These are phyloP conservation scores for Peterozyma xylosa DNA, from an alignment of 805 yeast genomes.

Conservation along the genomic window DNA sequence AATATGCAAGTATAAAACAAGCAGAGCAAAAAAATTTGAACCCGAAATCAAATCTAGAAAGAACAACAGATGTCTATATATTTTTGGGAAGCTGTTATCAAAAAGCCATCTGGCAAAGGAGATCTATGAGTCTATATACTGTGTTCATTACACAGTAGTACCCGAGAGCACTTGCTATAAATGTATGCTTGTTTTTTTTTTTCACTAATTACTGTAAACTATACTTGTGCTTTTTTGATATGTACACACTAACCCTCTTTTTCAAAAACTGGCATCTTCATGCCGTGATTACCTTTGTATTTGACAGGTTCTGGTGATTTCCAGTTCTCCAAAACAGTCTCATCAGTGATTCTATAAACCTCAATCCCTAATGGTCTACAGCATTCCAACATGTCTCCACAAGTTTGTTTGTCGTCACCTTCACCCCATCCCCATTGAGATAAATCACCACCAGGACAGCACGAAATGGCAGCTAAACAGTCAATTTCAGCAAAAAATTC, in stretches of 20 bases:
- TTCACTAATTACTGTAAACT: too few relatives aligned
- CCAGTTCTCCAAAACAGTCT: slow-evolving; percentile 40
- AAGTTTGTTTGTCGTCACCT: slow-evolving; percentile 33
- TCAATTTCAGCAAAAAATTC: slow-evolving; percentile 65
- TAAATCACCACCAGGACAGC: slow-evolving; percentile 68
- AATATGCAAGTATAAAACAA: too few relatives aligned
- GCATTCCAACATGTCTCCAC: slow-evolving; percentile 48
- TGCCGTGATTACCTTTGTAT: slow-evolving; percentile 54
- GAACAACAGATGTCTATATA: too few relatives aligned
- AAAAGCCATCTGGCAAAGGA: too few relatives aligned
- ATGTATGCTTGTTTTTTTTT: too few relatives aligned
- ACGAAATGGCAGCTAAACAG: slow-evolving; percentile 53
- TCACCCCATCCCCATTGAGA: slow-evolving; percentile 71
- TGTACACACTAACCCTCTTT: slow-evolving; percentile 2
- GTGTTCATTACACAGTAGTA: too few relatives aligned
- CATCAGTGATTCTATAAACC: slow-evolving; percentile 46
- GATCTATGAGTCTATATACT: too few relatives aligned
- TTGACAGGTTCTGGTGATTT: slow-evolving; percentile 38
- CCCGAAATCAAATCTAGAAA: too few relatives aligned
- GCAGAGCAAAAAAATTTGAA: too few relatives aligned
- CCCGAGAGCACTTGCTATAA: too few relatives aligned
- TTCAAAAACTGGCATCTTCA: slow-evolving; percentile 17
- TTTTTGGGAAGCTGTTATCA: too few relatives aligned
- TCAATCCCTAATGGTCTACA: slow-evolving; percentile 60
- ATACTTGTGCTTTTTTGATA: too few relatives aligned